Evolutionary conservation across 2,329 filamentous ascomycete species (phyloP).

Genomic region (Alternaria alternata): DNA sequence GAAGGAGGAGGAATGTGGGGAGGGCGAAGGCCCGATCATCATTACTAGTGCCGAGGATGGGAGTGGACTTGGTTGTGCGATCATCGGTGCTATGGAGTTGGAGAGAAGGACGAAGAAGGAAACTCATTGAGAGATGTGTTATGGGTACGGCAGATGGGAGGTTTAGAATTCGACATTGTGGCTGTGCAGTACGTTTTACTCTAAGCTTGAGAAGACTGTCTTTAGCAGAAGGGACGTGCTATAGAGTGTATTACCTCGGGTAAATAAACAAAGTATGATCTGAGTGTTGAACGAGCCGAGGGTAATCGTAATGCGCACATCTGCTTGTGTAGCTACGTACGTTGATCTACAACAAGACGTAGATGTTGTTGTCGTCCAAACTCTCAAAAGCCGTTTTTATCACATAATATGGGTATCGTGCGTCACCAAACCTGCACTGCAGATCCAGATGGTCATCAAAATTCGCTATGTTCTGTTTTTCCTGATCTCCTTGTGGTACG

Average conservation of each 20-base stretch:
- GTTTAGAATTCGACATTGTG: not conserved
- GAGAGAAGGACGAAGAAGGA: conserved; percentile 18
- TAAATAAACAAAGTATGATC: not conserved
- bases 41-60: conserved; percentile 54
- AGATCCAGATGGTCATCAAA: not conserved
- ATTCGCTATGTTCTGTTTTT: not conserved
- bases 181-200: not conserved
- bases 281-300: not conserved
- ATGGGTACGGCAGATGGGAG: not conserved
- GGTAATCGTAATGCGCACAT: not conserved
- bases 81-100: conserved; percentile 46
- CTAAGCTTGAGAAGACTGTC: not conserved
- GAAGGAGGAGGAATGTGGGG: conserved; percentile 28
- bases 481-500: not conserved
- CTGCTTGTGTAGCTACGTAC: not conserved
- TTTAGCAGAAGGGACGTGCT: not conserved
- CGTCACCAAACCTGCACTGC: conserved; percentile 4
- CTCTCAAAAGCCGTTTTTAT: not conserved
- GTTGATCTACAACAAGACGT: not conserved
- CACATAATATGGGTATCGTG: not conserved
- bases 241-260: not conserved
- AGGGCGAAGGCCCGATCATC: conserved; percentile 43
- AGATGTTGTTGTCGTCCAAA: not conserved
- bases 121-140: not conserved
- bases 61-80: conserved; percentile 51